Evolutionary conservation across 768 basidiomycete species (phyloP).

Genomic region (Termitomyces sp.): DNA sequence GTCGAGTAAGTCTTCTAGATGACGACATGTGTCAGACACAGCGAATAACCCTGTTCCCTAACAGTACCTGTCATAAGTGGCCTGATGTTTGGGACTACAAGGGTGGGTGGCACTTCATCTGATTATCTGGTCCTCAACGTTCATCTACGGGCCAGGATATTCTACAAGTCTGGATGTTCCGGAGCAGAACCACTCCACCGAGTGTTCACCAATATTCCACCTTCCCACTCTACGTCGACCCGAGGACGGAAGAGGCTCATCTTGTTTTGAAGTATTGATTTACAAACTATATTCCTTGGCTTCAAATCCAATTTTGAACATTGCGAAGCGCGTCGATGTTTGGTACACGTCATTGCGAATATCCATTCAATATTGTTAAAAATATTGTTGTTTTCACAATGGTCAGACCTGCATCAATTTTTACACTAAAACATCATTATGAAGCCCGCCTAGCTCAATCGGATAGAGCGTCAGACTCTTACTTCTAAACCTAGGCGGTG

Average conservation of each 20-base stretch:
- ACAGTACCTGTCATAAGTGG: neutral
- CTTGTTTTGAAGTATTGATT: no score
- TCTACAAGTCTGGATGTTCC: neutral
- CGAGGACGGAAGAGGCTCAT: neutral
- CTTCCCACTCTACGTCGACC: neutral
- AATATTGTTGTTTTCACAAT: no score
- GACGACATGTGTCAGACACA: neutral
- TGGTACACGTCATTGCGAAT: no score
- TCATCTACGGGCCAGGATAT: neutral
- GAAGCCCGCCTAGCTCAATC: constrained; percentile 62
- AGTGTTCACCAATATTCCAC: neutral
- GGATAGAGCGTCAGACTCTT: constrained; percentile 64
- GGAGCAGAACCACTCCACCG: neutral
- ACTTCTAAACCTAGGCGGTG: constrained; percentile 14
- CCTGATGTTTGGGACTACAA: neutral
- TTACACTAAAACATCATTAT: no score
- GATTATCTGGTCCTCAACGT: no score
- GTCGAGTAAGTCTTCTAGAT: neutral
- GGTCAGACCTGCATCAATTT: no score
- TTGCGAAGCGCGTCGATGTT: no score
- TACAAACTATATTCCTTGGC: no score
- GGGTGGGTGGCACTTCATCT: neutral
- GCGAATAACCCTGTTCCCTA: neutral
- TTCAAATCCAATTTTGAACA: no score
- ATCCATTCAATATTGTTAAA: no score